These are phyloP conservation scores for Favolaschia claudopus DNA, from an alignment of 768 basidiomycete species.

Conservation along the genomic window DNA sequence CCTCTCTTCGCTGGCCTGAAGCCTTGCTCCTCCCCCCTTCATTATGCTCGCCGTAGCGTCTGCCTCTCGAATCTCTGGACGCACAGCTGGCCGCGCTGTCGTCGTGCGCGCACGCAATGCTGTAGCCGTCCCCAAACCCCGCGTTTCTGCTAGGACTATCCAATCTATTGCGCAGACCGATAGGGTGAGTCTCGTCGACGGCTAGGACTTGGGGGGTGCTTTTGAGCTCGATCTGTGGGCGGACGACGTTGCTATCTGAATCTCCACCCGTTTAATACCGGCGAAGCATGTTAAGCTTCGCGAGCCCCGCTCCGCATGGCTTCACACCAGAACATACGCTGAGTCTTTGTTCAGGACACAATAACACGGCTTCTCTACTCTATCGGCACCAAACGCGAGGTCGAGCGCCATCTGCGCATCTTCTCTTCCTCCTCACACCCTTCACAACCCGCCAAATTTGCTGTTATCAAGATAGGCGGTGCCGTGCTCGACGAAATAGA, in stretches of 20 bases:
- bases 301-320: too few species aligned
- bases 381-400: constrained; percentile 95
- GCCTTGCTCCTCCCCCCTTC: not conserved
- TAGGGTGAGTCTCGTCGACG: constrained; percentile 54
- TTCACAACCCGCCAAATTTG: constrained; percentile 92
- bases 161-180: constrained; percentile 78
- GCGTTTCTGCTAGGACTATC: constrained; percentile 49
- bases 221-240: too few species aligned
- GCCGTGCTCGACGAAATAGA: constrained; percentile 92
- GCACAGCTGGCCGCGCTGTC: constrained; percentile 53
- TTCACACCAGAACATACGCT: not conserved
- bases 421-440: constrained; percentile 94
- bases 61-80: constrained; percentile 43
- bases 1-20: not conserved
- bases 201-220: not conserved
- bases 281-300: too few species aligned
- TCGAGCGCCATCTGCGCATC: constrained; percentile 97
- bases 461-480: constrained; percentile 98
- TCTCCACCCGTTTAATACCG: too few species aligned
- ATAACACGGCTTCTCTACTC: constrained; percentile 97
- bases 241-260: too few species aligned
- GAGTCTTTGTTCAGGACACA: constrained; percentile 71
- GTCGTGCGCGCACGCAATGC: constrained; percentile 59
- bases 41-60: constrained; percentile 47
- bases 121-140: constrained; percentile 39